These are phyloP conservation scores for Phytophthora palmivora DNA, from an alignment of 352 stramenopile species.

Conservation along the genomic window DNA sequence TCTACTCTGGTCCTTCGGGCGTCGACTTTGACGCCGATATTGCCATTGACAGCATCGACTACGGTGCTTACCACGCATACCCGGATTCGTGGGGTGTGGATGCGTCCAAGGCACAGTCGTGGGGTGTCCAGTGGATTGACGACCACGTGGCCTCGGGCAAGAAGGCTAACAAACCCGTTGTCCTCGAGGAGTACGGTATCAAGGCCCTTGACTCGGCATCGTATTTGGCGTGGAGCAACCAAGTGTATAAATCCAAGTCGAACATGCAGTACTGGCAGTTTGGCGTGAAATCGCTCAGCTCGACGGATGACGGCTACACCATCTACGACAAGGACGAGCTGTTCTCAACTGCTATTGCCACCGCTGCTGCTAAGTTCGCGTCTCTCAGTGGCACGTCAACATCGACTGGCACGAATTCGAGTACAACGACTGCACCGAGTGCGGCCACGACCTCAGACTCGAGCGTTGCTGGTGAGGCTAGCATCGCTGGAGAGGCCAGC, in stretches of 20 bases:
- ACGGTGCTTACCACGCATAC: constrained; percentile 39
- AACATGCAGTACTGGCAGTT: constrained; percentile 50
- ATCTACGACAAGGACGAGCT: constrained; percentile 32
- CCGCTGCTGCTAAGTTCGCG: constrained; percentile 32
- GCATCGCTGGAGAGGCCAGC: constrained; percentile 16
- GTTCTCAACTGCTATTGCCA: constrained; percentile 21
- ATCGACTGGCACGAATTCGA: constrained; percentile 25
- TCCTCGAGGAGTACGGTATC: constrained; percentile 39
- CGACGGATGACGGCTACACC: constrained; percentile 30
- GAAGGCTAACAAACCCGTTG: constrained; percentile 33
- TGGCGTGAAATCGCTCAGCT: constrained; percentile 31
- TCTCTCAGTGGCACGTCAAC: constrained; percentile 25
- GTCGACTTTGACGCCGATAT: constrained; percentile 41
- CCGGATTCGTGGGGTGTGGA: constrained; percentile 38
- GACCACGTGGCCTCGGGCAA: constrained; percentile 32
- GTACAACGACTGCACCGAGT: constrained; percentile 7
- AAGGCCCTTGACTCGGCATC: constrained; percentile 24
- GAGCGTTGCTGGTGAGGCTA: constrained; percentile 18
- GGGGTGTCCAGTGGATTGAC: constrained; percentile 36
- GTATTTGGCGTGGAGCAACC: constrained; percentile 34
- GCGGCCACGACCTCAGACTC: constrained; percentile 10
- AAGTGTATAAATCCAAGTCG: constrained; percentile 21
- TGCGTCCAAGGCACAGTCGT: constrained; percentile 23
- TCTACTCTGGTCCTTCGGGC: constrained; percentile 38
- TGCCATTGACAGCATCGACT: constrained; percentile 36